phyloP scores from a whole-genome alignment of 139 green algal genomes.

The Coelastrella sp. region DNA sequence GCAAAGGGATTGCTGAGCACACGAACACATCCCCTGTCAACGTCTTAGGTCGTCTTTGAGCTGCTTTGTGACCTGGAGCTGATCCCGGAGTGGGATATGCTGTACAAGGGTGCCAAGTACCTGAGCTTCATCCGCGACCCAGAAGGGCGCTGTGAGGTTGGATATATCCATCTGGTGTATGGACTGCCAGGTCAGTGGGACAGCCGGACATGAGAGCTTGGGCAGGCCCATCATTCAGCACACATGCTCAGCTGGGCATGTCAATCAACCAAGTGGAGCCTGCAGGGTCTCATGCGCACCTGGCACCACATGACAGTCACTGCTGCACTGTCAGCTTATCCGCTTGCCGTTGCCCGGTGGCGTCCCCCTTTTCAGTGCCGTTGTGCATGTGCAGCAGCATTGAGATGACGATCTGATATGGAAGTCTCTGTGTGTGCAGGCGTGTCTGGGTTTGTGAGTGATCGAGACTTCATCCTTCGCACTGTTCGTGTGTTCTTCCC shows the following conservation, averaged over 20 bases:
- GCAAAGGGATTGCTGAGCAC: not conserved
- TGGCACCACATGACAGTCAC: no score
- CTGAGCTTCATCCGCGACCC: not conserved
- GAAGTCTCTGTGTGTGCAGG: not conserved
- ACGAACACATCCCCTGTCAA: not conserved
- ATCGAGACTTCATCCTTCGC: conserved; percentile 39
- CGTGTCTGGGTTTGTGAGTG: not conserved
- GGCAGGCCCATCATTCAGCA: no score
- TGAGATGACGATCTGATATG: no score
- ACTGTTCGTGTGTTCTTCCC: conserved; percentile 33
- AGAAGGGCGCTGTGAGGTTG: conserved; percentile 11
- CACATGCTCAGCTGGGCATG: not conserved
- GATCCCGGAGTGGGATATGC: conserved; percentile 41
- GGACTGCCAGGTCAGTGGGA: conserved; percentile 17
- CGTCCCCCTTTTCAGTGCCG: no score
- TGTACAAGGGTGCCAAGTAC: conserved; percentile 39
- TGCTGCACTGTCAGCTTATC: no score
- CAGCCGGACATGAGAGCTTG: no score
- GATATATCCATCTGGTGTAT: conserved; percentile 26
- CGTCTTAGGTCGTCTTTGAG: conserved; percentile 12
- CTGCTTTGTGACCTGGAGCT: conserved; percentile 24
- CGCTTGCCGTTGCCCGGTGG: no score
- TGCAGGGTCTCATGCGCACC: not conserved
- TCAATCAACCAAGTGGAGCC: not conserved
- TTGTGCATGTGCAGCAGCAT: no score